Evolutionary conservation across 2,329 filamentous ascomycete genomes (phyloP).

Genomic region (Colletotrichum brevisporum): DNA sequence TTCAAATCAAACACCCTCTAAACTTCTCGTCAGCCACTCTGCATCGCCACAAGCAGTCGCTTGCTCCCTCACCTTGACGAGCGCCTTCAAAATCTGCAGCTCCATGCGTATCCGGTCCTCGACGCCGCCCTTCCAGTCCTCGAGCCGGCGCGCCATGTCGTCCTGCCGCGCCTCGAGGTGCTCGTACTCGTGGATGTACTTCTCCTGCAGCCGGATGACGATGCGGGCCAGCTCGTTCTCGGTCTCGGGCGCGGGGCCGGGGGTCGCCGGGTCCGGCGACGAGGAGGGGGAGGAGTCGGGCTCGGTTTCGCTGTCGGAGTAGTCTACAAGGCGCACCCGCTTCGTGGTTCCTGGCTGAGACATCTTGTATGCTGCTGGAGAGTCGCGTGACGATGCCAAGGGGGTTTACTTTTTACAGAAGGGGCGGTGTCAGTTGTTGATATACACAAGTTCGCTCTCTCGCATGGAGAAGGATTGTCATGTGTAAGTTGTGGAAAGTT

Average conservation of each 20-base stretch:
- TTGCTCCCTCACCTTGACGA: slow-evolving; percentile 14
- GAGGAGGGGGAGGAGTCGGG: neutral
- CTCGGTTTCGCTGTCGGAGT: slow-evolving; percentile 20
- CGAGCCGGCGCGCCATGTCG: neutral
- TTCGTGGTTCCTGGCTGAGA: neutral
- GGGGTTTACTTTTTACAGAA: too few relatives aligned
- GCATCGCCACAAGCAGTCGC: neutral
- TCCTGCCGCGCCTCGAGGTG: slow-evolving; percentile 1
- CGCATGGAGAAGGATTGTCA: neutral
- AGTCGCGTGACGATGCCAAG: too few relatives aligned
- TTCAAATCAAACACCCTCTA: slow-evolving; percentile 9
- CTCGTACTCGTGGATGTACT: slow-evolving; percentile 18
- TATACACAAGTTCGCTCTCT: neutral
- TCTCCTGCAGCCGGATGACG: slow-evolving; percentile 22
- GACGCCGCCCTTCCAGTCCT: slow-evolving; percentile 3
- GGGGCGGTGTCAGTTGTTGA: neutral
- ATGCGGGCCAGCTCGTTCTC: slow-evolving; percentile 24
- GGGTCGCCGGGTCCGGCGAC: neutral
- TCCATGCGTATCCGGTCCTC: slow-evolving; percentile 27
- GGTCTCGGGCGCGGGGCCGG: slow-evolving; percentile 1
- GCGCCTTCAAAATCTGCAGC: slow-evolving; percentile 16
- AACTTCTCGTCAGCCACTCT: neutral
- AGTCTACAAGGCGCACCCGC: neutral
- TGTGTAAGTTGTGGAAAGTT: slow-evolving; percentile 17
- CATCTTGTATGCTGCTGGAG: neutral